phyloP scores from a whole-genome alignment of 2,329 filamentous ascomycete species.

The Magnaporthiopsis rhizophila region DNA sequence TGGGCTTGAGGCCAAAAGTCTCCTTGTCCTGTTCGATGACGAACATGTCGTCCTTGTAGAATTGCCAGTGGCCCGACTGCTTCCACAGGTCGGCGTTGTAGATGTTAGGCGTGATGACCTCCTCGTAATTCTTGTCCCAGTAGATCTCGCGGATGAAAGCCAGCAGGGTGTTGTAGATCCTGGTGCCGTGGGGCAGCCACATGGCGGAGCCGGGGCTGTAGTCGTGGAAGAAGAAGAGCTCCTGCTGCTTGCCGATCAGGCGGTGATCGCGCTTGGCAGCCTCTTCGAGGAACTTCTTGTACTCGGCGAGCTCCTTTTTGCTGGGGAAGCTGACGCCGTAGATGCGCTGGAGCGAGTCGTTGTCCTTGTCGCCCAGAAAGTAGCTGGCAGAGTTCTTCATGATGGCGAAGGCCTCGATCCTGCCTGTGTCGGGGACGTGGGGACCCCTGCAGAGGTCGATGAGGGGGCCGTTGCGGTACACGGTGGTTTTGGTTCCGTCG shows the following conservation, averaged over 20 bases:
- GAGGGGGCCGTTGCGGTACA: constrained; percentile 87
- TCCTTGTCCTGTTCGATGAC: constrained; percentile 73
- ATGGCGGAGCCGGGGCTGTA: constrained; percentile 89
- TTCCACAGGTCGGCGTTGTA: constrained; percentile 93
- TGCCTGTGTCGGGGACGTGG: constrained; percentile 86
- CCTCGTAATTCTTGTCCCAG: constrained; percentile 86
- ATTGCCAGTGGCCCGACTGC: constrained; percentile 86
- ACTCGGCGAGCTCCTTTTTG: constrained; percentile 88
- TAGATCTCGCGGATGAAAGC: constrained; percentile 79
- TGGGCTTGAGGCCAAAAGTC: constrained; percentile 46
- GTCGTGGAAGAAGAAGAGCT: constrained; percentile 95
- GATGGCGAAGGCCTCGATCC: constrained; percentile 91
- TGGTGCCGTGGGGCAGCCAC: constrained; percentile 73
- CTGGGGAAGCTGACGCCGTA: constrained; percentile 93
- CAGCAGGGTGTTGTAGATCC: constrained; percentile 33
- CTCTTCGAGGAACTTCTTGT: constrained; percentile 92
- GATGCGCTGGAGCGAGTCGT: constrained; percentile 92
- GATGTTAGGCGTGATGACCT: constrained; percentile 95
- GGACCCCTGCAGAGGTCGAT: constrained; percentile 95
- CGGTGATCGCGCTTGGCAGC: constrained; percentile 96
- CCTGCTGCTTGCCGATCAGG: constrained; percentile 89
- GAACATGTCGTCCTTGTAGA: constrained; percentile 91
- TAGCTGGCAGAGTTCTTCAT: constrained; percentile 67
- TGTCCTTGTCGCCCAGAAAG: constrained; percentile 87
- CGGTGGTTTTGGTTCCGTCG: constrained; percentile 84